These are phyloP conservation scores for Umbelopsis isabellina DNA, from an alignment of 192 early-diverging fungal species.

Conservation along the genomic window DNA sequence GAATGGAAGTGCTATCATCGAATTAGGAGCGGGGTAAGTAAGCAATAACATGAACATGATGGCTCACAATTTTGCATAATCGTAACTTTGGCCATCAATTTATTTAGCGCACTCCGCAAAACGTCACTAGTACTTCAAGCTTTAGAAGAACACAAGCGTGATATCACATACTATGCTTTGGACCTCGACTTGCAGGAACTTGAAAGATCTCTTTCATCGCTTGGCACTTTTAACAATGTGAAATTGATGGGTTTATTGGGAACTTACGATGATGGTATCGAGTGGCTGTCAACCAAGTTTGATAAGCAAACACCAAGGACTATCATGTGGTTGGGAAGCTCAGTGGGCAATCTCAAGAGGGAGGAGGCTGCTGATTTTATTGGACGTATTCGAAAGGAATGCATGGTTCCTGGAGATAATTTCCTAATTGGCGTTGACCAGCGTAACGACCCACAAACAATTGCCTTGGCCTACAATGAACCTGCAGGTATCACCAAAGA, in stretches of 20 bases:
- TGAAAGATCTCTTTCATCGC: slow-evolving; percentile 64
- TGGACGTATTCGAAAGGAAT: slow-evolving; percentile 51
- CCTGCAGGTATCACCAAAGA: slow-evolving; percentile 70
- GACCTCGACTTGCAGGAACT: slow-evolving; percentile 87
- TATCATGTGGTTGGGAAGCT: slow-evolving; percentile 89
- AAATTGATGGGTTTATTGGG: slow-evolving; percentile 81
- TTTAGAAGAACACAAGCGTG: slow-evolving; percentile 62
- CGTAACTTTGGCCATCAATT: background rate
- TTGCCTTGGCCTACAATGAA: slow-evolving; percentile 88
- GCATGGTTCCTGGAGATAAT: slow-evolving; percentile 70
- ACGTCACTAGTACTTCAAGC: slow-evolving; percentile 80
- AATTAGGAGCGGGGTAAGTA: slow-evolving; percentile 85
- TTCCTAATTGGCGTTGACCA: slow-evolving; percentile 88
- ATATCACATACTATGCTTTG: slow-evolving; percentile 85
- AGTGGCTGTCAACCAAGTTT: slow-evolving; percentile 48
- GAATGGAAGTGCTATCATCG: slow-evolving; percentile 75
- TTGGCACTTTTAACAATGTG: slow-evolving; percentile 71
- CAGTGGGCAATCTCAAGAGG: slow-evolving; percentile 79
- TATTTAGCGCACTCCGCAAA: slow-evolving; percentile 79
- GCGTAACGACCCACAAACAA: slow-evolving; percentile 69
- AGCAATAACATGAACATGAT: background rate
- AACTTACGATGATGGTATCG: slow-evolving; percentile 85
- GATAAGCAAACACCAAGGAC: slow-evolving; percentile 59
- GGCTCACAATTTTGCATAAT: slow-evolving; percentile 12
- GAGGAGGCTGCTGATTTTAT: slow-evolving; percentile 73